A percentile compares a stretch with the other conserved stretches of the same genome.
Evolutionary conservation across 2,329 filamentous ascomycete genomes (phyloP).

Genomic region (Madurella mycetomatis): DNA sequence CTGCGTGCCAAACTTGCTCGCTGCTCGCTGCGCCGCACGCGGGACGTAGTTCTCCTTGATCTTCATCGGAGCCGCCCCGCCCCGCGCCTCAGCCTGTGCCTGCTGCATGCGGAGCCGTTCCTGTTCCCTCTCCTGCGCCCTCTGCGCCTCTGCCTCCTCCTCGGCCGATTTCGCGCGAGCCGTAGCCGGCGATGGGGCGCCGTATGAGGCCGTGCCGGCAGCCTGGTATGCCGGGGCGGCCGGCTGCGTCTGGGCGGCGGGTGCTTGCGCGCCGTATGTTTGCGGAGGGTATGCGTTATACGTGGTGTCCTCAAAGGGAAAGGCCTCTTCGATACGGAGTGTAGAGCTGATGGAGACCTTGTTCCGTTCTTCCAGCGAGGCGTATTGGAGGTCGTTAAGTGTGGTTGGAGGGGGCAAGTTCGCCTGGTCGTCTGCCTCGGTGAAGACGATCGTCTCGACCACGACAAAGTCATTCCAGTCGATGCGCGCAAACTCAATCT

Average conservation of each 20-base stretch:
- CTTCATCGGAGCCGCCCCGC: slow-evolving; percentile 68
- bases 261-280: slow-evolving; percentile 43
- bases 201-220: slow-evolving; percentile 37
- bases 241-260: slow-evolving; percentile 33
- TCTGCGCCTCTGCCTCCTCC: slow-evolving; percentile 59
- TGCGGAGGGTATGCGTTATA: slow-evolving; percentile 47
- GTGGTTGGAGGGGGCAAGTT: slow-evolving; percentile 86
- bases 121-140: slow-evolving; percentile 59
- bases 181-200: slow-evolving; percentile 30
- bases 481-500: slow-evolving; percentile 72
- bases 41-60: slow-evolving; percentile 93
- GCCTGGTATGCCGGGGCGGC: slow-evolving; percentile 30
- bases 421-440: slow-evolving; percentile 77
- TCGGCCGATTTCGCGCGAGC: slow-evolving; percentile 38
- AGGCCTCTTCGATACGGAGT: slow-evolving; percentile 88
- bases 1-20: slow-evolving; percentile 59
- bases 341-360: slow-evolving; percentile 78
- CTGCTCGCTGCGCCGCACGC: slow-evolving; percentile 67
- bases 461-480: slow-evolving; percentile 98
- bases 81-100: slow-evolving; percentile 72
- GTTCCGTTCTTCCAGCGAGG: slow-evolving; percentile 91
- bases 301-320: slow-evolving; percentile 71
- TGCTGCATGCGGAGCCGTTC: slow-evolving; percentile 64
- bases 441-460: slow-evolving; percentile 91
- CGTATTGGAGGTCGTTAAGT: slow-evolving; percentile 86